These are phyloP conservation scores for Inonotus obliquus DNA, from an alignment of 1,284 basidiomycete genomes.

Conservation along the genomic window DNA sequence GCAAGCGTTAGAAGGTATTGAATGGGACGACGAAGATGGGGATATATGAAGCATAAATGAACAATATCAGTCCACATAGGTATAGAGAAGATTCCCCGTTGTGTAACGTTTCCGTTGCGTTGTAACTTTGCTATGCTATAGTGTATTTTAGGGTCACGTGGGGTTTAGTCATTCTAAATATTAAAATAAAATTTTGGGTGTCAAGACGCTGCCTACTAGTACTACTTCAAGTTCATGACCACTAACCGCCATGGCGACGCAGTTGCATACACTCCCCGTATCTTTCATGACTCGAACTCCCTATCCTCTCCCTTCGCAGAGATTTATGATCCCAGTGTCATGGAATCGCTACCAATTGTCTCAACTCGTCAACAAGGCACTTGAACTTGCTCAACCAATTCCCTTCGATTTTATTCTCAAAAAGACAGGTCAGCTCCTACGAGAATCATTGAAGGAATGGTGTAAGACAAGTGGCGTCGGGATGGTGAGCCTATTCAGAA, in stretches of 20 bases:
- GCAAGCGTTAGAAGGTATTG: constrained; percentile 74
- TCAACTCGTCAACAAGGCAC: constrained; percentile 93
- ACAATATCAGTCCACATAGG: too few species aligned
- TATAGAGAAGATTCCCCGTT: too few species aligned
- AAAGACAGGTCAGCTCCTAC: constrained; percentile 66
- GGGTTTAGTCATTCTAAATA: too few species aligned
- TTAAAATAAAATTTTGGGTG: too few species aligned
- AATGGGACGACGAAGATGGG: constrained; percentile 44
- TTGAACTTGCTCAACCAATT: constrained; percentile 68
- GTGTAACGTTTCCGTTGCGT: too few species aligned
- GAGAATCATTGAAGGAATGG: constrained; percentile 75
- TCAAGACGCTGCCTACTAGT: background rate
- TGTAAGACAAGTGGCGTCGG: constrained; percentile 67
- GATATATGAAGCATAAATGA: background rate
- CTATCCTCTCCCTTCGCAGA: constrained; percentile 84
- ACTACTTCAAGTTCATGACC: background rate
- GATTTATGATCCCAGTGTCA: constrained; percentile 88
- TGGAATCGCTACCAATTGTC: constrained; percentile 98
- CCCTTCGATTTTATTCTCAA: constrained; percentile 94
- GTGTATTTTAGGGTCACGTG: background rate
- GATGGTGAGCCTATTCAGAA: constrained; percentile 41
- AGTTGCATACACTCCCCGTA: constrained; percentile 44
- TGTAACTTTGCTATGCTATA: too few species aligned
- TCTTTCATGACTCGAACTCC: constrained; percentile 77
- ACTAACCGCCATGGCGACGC: background rate